Conservation (phyloP, 2,329 filamentous ascomycete genomes). For the Aspergillus cejpii region DNA sequence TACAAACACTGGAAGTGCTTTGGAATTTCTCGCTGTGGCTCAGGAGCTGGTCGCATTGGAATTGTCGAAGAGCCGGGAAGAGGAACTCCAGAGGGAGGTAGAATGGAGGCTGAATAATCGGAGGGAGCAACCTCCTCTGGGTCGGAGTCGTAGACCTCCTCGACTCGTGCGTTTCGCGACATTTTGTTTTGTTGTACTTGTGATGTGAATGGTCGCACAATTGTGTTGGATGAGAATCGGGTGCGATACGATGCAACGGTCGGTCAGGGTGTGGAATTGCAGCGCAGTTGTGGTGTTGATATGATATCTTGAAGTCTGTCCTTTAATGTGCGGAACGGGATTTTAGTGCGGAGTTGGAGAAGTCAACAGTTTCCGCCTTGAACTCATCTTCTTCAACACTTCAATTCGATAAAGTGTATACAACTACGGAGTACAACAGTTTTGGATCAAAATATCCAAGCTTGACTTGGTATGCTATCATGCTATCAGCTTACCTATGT, state of each 20-base stretch:
- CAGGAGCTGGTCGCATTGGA: conserved; percentile 32
- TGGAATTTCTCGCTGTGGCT: conserved; percentile 51
- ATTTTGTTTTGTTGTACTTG: conserved; percentile 43
- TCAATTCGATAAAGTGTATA: too few species aligned
- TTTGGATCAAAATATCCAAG: too few species aligned
- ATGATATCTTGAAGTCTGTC: conserved; percentile 6
- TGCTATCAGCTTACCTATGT: too few species aligned
- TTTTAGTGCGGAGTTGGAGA: conserved; percentile 20
- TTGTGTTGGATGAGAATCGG: not conserved
- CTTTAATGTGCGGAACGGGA: conserved; percentile 19
- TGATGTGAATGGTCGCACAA: not conserved
- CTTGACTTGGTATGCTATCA: too few species aligned
- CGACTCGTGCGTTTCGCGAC: conserved; percentile 74
- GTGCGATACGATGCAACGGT: not conserved
- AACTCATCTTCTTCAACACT: too few species aligned
- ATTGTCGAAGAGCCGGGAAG: conserved; percentile 20
- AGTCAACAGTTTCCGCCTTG: conserved; percentile 4
- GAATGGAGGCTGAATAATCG: conserved; percentile 49
- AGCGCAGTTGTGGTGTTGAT: not conserved
- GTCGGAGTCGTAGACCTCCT: conserved; percentile 90
- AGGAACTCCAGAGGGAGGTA: conserved; percentile 33
- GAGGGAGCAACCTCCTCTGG: conserved; percentile 78
- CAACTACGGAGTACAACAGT: too few species aligned
- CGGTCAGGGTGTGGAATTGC: not conserved
- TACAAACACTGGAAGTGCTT: conserved; percentile 84